phyloP scores from a whole-genome alignment of 148 eudicot species.

The Cornus controversa region DNA sequence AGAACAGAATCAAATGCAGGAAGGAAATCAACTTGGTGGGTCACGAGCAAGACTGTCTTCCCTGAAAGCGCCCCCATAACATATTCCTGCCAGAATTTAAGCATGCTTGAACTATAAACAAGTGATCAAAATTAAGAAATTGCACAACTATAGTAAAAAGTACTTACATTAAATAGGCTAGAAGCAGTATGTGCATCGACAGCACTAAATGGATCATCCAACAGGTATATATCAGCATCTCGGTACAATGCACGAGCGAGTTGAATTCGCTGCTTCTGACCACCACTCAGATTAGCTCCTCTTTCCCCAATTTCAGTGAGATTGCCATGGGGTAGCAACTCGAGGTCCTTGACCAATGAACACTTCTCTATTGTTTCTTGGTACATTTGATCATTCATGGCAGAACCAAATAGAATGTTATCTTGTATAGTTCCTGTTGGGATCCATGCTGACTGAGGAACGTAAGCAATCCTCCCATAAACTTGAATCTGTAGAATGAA shows the following conservation, averaged over 20 bases:
- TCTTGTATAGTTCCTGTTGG: slow-evolving; percentile 27
- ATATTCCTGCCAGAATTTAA: slow-evolving; percentile 8
- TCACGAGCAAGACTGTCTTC: slow-evolving; percentile 25
- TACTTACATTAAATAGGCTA: slow-evolving; percentile 21
- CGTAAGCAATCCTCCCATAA: slow-evolving; percentile 24
- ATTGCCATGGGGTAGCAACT: slow-evolving; percentile 26
- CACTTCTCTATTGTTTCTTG: slow-evolving; percentile 22
- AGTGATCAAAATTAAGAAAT: background rate
- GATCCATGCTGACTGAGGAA: slow-evolving; percentile 28
- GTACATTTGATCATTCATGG: slow-evolving; percentile 20
- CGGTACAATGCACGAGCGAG: slow-evolving; percentile 31
- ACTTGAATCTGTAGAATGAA: slow-evolving; percentile 16
- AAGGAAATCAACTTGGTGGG: slow-evolving; percentile 30
- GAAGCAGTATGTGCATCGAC: slow-evolving; percentile 30
- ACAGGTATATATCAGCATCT: slow-evolving; percentile 22
- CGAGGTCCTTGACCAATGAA: slow-evolving; percentile 21
- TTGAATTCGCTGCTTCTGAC: slow-evolving; percentile 28
- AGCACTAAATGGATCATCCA: slow-evolving; percentile 33
- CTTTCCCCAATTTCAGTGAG: slow-evolving; percentile 26
- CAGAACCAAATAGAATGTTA: slow-evolving; percentile 26
- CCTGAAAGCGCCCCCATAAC: slow-evolving; percentile 25
- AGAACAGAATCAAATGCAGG: slow-evolving; percentile 19
- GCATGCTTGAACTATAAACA: background rate
- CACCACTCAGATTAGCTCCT: slow-evolving; percentile 32
- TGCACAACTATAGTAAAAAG: background rate